Evolutionary conservation across 2,329 filamentous ascomycete genomes (phyloP), one percentile per base, ranked within the genome.

Genomic region (Clarireedia monteithiana): DNA sequence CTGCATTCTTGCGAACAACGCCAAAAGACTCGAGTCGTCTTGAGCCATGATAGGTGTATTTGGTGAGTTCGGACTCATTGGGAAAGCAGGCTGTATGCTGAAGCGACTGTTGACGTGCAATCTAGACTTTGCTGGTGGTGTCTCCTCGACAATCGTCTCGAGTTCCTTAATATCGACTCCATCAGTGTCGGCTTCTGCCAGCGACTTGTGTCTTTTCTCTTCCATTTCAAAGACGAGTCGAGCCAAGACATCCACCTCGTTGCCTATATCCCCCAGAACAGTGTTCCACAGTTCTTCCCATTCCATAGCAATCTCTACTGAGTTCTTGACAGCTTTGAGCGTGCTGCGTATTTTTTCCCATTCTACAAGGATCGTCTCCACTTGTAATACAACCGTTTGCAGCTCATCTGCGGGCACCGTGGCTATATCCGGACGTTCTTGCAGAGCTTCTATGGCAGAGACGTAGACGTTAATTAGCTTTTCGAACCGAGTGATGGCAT

Each of bases 211-310:
- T 48, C 94, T 81, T 62, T 91, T 87, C 73, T 97, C 94, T 70
- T 99, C 94, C 91, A 97, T 96, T 71, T 97, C 91, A 66, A 97
- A 97, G 30, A 97, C 89, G 48, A 96, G 75, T 40, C 88, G 80
- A 66, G 82, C 83, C 15, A 95, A 77, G 46, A 86, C 85, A 61
- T 94, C 88, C 67, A 91, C 85, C 72, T 99, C 94, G 60, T 86
- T 84, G 52, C 91, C 89, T 59, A 97, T 96, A 69, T 97, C 92
- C 46, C 91, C 92, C 2, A 99, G 77, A 3, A 97, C 92, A 61
- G 82, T 89, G 64, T 90, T 90, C 92, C 94, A 97, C 38, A 99
- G 77, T 72, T 97, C 91, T 70, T 96, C 91, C 92, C 92, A 99
- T 68, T 99, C 94, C 91, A 97, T 95, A 48, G 94, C 94, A 57